Evolutionary conservation across 148 eudicot species (phyloP).

Genomic region (Rhododendron ovatum): DNA sequence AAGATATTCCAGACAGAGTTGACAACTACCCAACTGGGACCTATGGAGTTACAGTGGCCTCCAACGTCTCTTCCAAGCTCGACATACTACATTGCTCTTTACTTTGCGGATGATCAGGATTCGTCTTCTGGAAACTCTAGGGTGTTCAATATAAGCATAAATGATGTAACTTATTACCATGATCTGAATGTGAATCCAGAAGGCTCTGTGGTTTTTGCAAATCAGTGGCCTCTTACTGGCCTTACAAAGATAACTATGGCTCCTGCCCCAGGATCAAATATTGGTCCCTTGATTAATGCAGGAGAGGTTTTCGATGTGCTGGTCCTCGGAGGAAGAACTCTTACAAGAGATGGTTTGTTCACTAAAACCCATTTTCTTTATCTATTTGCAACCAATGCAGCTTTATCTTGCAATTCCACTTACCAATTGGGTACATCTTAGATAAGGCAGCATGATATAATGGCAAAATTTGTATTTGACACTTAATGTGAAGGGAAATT

Average conservation of each 20-base stretch:
- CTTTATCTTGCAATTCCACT: slow-evolving; percentile 2
- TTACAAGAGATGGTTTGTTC: slow-evolving; percentile 62
- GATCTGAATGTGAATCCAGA: slow-evolving; percentile 52
- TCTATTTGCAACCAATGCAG: background rate
- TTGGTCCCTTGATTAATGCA: slow-evolving; percentile 76
- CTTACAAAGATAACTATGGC: slow-evolving; percentile 52
- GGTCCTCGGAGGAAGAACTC: slow-evolving; percentile 60
- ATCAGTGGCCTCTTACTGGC: slow-evolving; percentile 81
- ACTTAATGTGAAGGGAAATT: background rate
- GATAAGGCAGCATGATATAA: background rate
- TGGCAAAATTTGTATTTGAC: background rate
- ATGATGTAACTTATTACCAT: slow-evolving; percentile 46
- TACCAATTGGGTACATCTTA: background rate
- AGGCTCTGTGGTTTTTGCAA: slow-evolving; percentile 73
- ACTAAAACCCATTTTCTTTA: background rate
- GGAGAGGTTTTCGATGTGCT: slow-evolving; percentile 70
- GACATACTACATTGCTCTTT: slow-evolving; percentile 71
- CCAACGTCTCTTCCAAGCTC: slow-evolving; percentile 51
- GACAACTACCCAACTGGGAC: slow-evolving; percentile 29
- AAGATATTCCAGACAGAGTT: slow-evolving; percentile 66
- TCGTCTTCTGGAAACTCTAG: slow-evolving; percentile 42
- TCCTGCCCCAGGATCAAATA: slow-evolving; percentile 55
- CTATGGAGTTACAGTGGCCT: slow-evolving; percentile 72
- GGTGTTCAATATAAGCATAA: slow-evolving; percentile 55
- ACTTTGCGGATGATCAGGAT: slow-evolving; percentile 64